These are phyloP conservation scores for Gynostemma pentaphyllum DNA, from an alignment of 306 rosid genomes.

Conservation along the genomic window DNA sequence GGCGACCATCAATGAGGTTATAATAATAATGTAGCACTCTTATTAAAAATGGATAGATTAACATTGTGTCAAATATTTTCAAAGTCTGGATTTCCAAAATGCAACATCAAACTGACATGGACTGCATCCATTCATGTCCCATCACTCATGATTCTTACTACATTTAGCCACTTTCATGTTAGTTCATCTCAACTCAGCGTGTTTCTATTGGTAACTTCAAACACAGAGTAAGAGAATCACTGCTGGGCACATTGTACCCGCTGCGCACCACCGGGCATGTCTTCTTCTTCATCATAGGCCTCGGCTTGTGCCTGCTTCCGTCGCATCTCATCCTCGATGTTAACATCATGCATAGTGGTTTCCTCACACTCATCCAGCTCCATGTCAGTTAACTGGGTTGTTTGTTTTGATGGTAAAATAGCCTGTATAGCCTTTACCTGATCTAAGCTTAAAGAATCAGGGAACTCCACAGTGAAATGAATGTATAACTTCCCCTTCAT, in stretches of 20 bases:
- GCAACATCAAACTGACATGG: no score
- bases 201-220: no score
- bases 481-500: conserved; percentile 91
- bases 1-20: no score
- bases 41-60: no score
- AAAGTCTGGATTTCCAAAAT: no score
- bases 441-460: conserved; percentile 46
- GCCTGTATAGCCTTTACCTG: conserved; percentile 51
- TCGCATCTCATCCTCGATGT: conserved; percentile 76
- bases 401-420: conserved; percentile 53
- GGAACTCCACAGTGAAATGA: conserved; percentile 81
- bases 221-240: background rate
- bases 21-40: no score
- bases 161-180: background rate
- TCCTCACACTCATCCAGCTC: conserved; percentile 94
- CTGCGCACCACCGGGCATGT: conserved; percentile 21
- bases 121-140: no score
- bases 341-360: conserved; percentile 74
- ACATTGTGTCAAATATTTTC: no score
- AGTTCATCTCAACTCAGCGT: background rate
- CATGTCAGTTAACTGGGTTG: conserved; percentile 60
- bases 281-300: conserved; percentile 78
- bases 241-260: conserved; percentile 20
- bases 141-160: no score
- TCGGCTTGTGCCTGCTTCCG: conserved; percentile 51